Evolutionary conservation across 306 rosid genomes (phyloP).

Genomic region (Prinsepia uniflora): DNA sequence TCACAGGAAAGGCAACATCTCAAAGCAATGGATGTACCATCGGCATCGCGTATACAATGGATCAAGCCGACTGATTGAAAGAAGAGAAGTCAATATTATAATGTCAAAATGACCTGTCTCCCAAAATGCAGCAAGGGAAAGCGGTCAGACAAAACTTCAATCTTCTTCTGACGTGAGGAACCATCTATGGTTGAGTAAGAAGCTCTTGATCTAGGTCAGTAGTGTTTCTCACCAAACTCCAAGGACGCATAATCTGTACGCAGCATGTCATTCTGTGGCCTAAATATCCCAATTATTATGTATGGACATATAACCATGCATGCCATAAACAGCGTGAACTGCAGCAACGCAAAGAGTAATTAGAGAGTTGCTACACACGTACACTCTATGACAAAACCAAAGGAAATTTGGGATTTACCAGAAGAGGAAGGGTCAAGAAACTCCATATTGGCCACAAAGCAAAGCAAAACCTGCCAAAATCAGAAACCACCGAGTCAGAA

Average conservation of each 20-base stretch:
- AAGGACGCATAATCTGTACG: slow-evolving; percentile 71
- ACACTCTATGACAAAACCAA: slow-evolving; percentile 7
- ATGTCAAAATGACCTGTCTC: slow-evolving; percentile 23
- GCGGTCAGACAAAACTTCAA: slow-evolving; percentile 21
- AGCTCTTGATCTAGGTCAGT: slow-evolving; percentile 55
- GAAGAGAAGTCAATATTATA: slow-evolving; percentile 40
- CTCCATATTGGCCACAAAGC: slow-evolving; percentile 98
- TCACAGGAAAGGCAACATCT: slow-evolving; percentile 23
- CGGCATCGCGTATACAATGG: background rate
- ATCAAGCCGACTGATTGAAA: slow-evolving; percentile 30
- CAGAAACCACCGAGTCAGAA: slow-evolving; percentile 28
- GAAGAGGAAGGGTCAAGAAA: slow-evolving; percentile 88
- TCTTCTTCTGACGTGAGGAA: slow-evolving; percentile 24
- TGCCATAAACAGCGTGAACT: slow-evolving; percentile 97
- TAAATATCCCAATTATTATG: slow-evolving; percentile 63
- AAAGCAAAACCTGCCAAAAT: slow-evolving; percentile 55
- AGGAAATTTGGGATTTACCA: slow-evolving; percentile 46
- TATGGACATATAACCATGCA: slow-evolving; percentile 84
- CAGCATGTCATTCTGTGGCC: slow-evolving; percentile 59
- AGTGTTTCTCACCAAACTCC: slow-evolving; percentile 42
- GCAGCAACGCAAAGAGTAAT: slow-evolving; percentile 40
- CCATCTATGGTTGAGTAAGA: slow-evolving; percentile 39
- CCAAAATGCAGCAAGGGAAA: slow-evolving; percentile 34
- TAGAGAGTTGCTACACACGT: slow-evolving; percentile 22
- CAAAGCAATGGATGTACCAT: slow-evolving; percentile 24